A percentile compares a stretch with the other conserved stretches of the same genome.
These are phyloP conservation scores for Venturia effusa DNA, from an alignment of 2,329 filamentous ascomycete species.

Conservation along the genomic window DNA sequence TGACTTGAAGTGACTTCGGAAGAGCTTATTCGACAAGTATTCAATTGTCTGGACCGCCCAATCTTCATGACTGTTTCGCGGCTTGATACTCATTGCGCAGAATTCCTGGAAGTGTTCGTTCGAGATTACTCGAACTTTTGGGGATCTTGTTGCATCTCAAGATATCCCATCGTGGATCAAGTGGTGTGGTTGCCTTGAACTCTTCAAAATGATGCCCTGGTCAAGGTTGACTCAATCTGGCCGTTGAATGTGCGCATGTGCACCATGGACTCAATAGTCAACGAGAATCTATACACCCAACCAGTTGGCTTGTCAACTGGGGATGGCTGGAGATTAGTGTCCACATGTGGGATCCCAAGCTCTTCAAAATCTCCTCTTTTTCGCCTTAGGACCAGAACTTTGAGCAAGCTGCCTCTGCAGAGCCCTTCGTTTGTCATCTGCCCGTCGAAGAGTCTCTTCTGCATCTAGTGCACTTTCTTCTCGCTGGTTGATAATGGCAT, in stretches of 20 bases:
- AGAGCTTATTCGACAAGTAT: neutral
- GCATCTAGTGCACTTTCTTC: neutral
- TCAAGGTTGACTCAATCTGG: neutral
- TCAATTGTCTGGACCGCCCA: neutral
- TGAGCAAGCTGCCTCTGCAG: neutral
- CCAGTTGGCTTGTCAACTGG: neutral
- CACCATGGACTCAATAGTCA: neutral
- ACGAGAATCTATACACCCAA: too few species aligned
- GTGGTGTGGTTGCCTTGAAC: neutral
- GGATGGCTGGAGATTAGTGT: neutral
- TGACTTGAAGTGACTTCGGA: too few species aligned
- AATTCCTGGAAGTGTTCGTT: neutral
- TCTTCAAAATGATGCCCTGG: too few species aligned
- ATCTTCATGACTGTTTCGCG: neutral
- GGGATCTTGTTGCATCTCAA: neutral
- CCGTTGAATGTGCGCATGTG: neutral
- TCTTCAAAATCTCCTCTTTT: constrained; percentile 7
- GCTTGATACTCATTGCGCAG: neutral
- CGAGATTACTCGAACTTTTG: neutral
- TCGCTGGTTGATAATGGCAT: neutral
- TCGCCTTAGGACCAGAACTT: neutral
- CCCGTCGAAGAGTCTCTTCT: neutral
- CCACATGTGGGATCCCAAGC: neutral
- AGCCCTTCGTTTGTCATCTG: neutral
- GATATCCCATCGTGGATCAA: neutral